Evolutionary conservation across 1,284 basidiomycete species (phyloP).

Genomic region (Neotropicomus parvogracilis): DNA sequence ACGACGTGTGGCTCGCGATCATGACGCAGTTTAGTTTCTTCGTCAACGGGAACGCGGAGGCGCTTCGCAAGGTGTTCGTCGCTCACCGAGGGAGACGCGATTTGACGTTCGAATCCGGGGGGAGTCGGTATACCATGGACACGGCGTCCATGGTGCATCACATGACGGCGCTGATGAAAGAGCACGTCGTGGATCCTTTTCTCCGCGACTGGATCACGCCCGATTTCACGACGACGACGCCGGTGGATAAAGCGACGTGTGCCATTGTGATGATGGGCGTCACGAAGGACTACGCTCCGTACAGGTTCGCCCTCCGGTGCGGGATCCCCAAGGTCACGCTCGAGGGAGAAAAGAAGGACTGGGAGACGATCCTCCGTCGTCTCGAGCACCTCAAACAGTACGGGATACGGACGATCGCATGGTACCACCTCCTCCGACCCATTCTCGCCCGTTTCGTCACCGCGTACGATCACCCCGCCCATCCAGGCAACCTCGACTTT

Average conservation of each 20-base stretch:
- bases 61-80: constrained; percentile 40
- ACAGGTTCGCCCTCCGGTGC: constrained; percentile 33
- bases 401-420: constrained; percentile 35
- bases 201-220: constrained; percentile 45
- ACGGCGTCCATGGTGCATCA: constrained; percentile 22
- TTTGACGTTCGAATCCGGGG: constrained; percentile 29
- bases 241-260: constrained; percentile 38
- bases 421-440: constrained; percentile 40
- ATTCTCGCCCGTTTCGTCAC: constrained; percentile 37
- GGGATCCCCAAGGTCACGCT: constrained; percentile 50
- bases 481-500: constrained; percentile 33
- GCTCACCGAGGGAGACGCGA: constrained; percentile 37
- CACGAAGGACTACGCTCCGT: constrained; percentile 40
- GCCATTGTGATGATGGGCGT: constrained; percentile 46
- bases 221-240: constrained; percentile 45
- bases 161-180: constrained; percentile 37
- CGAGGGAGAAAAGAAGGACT: constrained; percentile 37
- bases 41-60: constrained; percentile 41
- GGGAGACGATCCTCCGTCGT: constrained; percentile 34
- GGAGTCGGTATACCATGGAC: constrained; percentile 33
- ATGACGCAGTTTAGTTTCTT: constrained; percentile 43
- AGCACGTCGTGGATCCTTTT: constrained; percentile 35
- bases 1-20: constrained; percentile 47
- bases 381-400: constrained; percentile 37
- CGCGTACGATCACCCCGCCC: constrained; percentile 35